Base-by-base conservation (phyloP, 768 basidiomycete species). In the Amyloporia xantha region DNA sequence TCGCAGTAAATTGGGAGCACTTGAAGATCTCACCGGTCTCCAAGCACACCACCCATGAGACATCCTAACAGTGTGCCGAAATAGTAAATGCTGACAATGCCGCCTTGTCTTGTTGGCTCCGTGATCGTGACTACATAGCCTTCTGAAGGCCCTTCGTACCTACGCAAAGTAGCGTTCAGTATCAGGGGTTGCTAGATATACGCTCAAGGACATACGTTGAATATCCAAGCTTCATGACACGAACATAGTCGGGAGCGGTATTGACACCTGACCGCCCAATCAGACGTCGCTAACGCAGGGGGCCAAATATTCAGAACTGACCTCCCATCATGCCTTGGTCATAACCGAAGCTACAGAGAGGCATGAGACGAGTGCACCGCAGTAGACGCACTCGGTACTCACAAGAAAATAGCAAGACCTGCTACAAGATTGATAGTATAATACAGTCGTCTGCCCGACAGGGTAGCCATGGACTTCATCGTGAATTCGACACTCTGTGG, bases 291-390 rank as follows among this genome's bases (percentile, higher is more conserved):
- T 12, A 25, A 15, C 19, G 26, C 9, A 3, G 4, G 3, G 6
- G 21, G 6, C 27, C 15, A 19, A 4, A 26, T 2, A 28, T n/a
- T 33, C n/a, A 19, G 9, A 24, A 47, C 51, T 10, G 36, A 41
- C 71, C 71, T 25, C 70, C 69, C 72, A 73, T 73, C 68, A 72
- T 71, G 19, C 72, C 72, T 59, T 73, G 72, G 54, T 72, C 72
- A 65, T 73, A 73, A 20, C 72, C 72, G 54, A 73, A 73, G 55
- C 75, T 71, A 55, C 21, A 54, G 36, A 10, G 28, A 21, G 9
- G 37, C 2, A 4, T 17, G n/a, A 40, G 5, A 24, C 41, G 12
- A 45, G 38, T 12, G n/a, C n/a, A n/a, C n/a, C n/a, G n/a, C n/a
- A n/a, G n/a, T n/a, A n/a, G n/a, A n/a, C n/a, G n/a, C n/a, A n/a